Evolutionary conservation across 139 green algal genomes (phyloP).

Genomic region (Protoeuglena noctilucae): DNA sequence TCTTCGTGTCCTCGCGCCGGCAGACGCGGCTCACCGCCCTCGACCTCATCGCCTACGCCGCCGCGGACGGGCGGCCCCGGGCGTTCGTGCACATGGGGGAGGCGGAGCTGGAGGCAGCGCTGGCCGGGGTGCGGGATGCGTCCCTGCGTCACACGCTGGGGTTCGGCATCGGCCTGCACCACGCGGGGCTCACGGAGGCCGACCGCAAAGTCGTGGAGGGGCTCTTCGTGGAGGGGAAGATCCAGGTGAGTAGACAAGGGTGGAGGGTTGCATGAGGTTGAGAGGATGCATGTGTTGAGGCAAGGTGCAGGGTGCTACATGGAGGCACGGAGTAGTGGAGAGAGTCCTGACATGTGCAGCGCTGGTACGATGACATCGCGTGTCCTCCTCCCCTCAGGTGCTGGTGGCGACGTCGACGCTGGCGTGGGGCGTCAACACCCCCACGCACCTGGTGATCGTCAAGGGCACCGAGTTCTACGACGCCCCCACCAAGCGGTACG

Average conservation of each 20-base stretch:
- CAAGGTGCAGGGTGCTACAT: no score
- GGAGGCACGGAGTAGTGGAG: no score
- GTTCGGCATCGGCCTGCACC: constrained; percentile 94
- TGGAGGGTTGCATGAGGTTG: no score
- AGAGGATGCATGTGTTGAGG: no score
- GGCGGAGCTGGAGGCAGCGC: constrained; percentile 36
- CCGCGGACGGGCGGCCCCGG: constrained; percentile 63
- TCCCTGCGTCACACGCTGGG: constrained; percentile 59
- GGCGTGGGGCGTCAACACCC: constrained; percentile 90
- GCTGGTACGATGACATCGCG: no score
- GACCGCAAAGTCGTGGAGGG: constrained; percentile 70
- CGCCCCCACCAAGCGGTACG: constrained; percentile 61
- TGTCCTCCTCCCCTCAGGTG: constrained; percentile 32
- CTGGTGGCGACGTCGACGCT: constrained; percentile 79
- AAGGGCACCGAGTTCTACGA: constrained; percentile 97
- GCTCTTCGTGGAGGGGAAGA: constrained; percentile 76
- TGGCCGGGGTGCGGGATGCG: constrained; percentile 20
- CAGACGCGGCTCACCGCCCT: constrained; percentile 91
- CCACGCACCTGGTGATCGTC: constrained; percentile 86
- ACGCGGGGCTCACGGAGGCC: constrained; percentile 69
- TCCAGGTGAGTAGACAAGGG: constrained; percentile 70
- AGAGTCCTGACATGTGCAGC: no score
- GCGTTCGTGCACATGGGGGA: constrained; percentile 62
- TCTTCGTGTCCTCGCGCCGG: constrained; percentile 70
- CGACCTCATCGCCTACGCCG: constrained; percentile 85